phyloP scores from a whole-genome alignment of 2,329 filamentous ascomycete species.

The Penicillium sumatraense region DNA sequence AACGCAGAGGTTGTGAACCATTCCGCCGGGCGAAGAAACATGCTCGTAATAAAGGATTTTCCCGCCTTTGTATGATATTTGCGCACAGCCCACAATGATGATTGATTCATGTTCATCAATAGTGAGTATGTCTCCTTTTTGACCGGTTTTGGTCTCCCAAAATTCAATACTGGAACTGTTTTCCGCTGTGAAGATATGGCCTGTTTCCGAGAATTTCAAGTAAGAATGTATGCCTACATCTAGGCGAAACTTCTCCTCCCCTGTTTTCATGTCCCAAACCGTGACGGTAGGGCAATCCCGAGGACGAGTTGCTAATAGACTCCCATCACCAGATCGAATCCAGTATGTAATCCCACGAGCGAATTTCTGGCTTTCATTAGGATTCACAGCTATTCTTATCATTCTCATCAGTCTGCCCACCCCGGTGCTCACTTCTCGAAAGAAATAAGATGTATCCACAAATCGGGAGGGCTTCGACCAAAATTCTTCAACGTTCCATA shows the following conservation, averaged over 20 bases:
- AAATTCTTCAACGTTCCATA: background rate
- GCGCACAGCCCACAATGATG: background rate
- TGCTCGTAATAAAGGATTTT: too few species aligned
- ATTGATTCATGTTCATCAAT: background rate
- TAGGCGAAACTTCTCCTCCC: too few species aligned
- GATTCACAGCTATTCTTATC: too few species aligned
- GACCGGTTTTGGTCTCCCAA: constrained; percentile 5
- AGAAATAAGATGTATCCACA: background rate
- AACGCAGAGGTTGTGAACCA: too few species aligned
- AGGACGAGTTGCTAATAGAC: too few species aligned
- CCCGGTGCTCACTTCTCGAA: too few species aligned
- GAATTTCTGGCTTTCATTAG: too few species aligned
- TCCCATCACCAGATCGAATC: too few species aligned
- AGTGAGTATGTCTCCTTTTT: constrained; percentile 4
- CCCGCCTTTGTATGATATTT: background rate
- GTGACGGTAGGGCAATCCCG: background rate
- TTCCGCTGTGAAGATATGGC: background rate
- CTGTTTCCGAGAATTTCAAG: background rate
- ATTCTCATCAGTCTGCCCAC: too few species aligned
- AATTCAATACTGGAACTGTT: background rate
- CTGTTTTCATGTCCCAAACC: background rate
- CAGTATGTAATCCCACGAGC: too few species aligned
- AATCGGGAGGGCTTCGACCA: background rate
- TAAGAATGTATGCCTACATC: background rate
- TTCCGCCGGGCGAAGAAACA: too few species aligned